Base-by-base conservation (phyloP, 345 rosid species). In the Gossypium australe region DNA sequence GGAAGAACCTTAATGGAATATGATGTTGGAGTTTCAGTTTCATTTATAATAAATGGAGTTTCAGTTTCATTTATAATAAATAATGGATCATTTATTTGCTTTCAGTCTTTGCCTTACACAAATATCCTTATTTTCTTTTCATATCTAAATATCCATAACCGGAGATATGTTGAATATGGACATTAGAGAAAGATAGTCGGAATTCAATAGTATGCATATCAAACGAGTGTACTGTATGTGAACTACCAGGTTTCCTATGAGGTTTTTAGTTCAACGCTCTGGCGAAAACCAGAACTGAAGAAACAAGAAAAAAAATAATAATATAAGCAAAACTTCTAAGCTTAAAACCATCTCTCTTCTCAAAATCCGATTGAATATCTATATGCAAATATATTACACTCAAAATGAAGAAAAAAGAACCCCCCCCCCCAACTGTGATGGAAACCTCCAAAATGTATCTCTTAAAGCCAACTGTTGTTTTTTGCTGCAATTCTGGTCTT, bases 341-440 rank as follows among this genome's bases (percentile, higher is more conserved):
- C 51, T 48, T 48, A 48, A 48, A 48, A 48, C 52, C 12, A 12
- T 0, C 52, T 48, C 52, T 3, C 16, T 4, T 48, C 14, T 48
- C 52, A 48, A 48, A 48, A 48, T 48, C 52, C 14, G 52, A 57
- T 13, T 1, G 8, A 24, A 57, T 12, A 45, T 14, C 67, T 45
- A 47, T 61, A 73, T 47, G 57, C 67, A 60, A 60, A n/a, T 25
- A 73, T 59, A 2, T 73, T 61, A 60, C 68, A 45, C 7, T 73
- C 9, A 4, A 24, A 59, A 72, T 2, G 55, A 41, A 13, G 12
- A 57, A 72, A 44, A 58, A 7, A 9, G 0, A 7, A 18, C 1
- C 41, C 41, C 41, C 38, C 6, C 0, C 2, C 18, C 62, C n/a
- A n/a, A n/a, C n/a, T 13, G 52, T 38, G 24, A 38, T 18, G 63